Evolutionary conservation across 257 asterid genomes (phyloP).

Genomic region (Lycium ferocissimum): DNA sequence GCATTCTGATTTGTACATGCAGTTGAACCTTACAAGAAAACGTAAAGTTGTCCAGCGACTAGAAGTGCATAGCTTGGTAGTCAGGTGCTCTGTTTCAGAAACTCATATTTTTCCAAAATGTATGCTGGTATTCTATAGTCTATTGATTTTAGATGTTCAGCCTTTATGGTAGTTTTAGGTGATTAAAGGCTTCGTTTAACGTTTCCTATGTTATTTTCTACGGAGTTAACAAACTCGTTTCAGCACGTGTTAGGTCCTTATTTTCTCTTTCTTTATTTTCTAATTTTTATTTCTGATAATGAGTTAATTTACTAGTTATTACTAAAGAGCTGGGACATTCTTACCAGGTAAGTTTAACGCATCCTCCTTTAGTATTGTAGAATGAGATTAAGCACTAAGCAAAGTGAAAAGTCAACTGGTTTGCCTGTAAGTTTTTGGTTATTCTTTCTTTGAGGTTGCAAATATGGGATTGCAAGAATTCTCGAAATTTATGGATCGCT

Average conservation of each 20-base stretch:
- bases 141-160: background rate
- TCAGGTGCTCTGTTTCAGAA: background rate
- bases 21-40: background rate
- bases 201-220: background rate
- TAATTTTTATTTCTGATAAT: no score
- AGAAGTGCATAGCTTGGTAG: background rate
- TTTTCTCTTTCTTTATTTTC: no score
- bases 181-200: slow-evolving; percentile 10
- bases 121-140: background rate
- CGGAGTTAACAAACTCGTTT: background rate
- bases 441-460: background rate
- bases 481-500: background rate
- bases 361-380: background rate
- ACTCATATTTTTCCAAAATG: background rate
- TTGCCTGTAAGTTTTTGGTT: background rate
- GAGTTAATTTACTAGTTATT: background rate
- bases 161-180: background rate
- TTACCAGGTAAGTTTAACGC: background rate
- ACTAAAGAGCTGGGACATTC: background rate
- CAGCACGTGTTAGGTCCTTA: background rate
- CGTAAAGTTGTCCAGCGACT: background rate
- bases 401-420: background rate
- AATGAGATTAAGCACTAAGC: background rate
- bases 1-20: background rate
- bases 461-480: background rate